Conservation (phyloP, 177 flowering plant genomes). For the Vitis hybrid region DNA sequence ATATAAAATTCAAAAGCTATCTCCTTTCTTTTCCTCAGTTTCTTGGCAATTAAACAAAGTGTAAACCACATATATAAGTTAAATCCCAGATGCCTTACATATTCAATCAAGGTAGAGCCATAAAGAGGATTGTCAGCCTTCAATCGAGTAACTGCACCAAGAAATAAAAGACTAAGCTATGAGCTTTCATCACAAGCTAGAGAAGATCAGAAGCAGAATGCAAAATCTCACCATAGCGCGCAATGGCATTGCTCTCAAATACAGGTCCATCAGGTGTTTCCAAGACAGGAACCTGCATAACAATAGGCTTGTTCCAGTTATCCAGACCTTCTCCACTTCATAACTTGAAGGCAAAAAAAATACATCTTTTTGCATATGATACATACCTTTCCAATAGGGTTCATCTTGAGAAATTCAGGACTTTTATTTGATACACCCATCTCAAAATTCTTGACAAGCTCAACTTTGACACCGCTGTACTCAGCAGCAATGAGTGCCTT, state of each 20-base stretch:
- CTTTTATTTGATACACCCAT: conserved; percentile 59
- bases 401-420: conserved; percentile 58
- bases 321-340: no score
- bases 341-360: background rate
- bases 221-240: conserved; percentile 60
- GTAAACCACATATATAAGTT: no score
- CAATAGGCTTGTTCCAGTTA: background rate
- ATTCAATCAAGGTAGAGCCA: conserved; percentile 68
- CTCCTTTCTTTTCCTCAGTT: no score
- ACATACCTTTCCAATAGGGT: conserved; percentile 59
- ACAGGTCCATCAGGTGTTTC: conserved; percentile 83
- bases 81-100: conserved; percentile 39
- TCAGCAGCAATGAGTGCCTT: conserved; percentile 57
- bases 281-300: conserved; percentile 66
- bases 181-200: background rate
- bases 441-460: conserved; percentile 41
- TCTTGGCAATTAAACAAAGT: no score
- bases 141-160: conserved; percentile 57
- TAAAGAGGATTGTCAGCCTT: conserved; percentile 53
- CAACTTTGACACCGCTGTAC: conserved; percentile 41
- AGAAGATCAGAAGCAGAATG: background rate
- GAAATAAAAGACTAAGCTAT: background rate
- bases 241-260: conserved; percentile 90
- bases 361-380: background rate
- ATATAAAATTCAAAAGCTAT: no score